Evolutionary conservation across 495 filamentous ascomycete species (phyloP), one percentile per base, ranked within the genome.

Genomic region (Penicillium diatomitis): DNA sequence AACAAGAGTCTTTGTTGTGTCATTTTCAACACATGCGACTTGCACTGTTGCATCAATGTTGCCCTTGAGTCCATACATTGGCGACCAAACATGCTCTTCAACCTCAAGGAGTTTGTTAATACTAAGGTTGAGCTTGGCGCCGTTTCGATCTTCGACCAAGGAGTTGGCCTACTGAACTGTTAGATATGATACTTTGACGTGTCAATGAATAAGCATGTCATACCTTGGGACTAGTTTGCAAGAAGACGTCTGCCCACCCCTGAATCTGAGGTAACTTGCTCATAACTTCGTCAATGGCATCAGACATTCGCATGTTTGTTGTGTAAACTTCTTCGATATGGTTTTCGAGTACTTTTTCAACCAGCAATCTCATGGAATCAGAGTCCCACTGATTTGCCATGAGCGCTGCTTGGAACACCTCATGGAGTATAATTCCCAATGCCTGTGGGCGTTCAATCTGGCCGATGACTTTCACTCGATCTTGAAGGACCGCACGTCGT

Each of bases 41-140:
- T 97, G 87, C 8, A 98, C 85, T 4, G 92, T 97, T n/a, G 92
- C 92, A 69, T 98, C 92, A 48, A 98, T 88, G 62, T 96, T 97
- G 32, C 92, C 92, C 68, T 98, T 97, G 5, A 98, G 74, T 0
- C 92, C 92, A 60, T 91, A 97, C 82, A 87, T 88, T 5, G 92
- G 92, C 10, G 92, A 96, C 92, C 90, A 96, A 35, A 96, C 78
- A 57, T 96, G 90, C 64, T 98, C 92, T 65, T 98, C 92, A 20
- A 97, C 88, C 59, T 96, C 92, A 38, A 98, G 82, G 33, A 98
- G 71, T 61, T 96, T 96, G 63, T 81, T 95, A 53, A 98, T 81
- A 57, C 84, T 88, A 75, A 96, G 82, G 38, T 78, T 81, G 8
- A 86, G 79, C 54, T 85, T 70, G 37, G 72, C 75, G 33, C 83